Evolutionary conservation across 768 basidiomycete species (phyloP).

Genomic region (Gyrodon lividus): DNA sequence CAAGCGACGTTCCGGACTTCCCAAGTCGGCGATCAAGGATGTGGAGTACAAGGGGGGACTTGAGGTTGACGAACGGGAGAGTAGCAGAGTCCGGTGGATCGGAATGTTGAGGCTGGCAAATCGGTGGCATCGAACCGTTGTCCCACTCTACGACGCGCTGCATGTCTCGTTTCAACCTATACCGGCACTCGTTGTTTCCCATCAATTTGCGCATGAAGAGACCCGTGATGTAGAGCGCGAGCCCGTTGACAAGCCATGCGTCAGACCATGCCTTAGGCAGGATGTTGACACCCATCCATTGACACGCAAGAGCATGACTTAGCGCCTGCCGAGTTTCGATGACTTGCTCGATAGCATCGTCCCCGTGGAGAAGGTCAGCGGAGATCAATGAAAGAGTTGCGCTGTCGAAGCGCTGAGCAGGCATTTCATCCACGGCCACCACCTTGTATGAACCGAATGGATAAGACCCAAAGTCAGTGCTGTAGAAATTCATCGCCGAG

Average conservation of each 20-base stretch:
- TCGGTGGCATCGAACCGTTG: conserved; percentile 84
- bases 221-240: conserved; percentile 87
- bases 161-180: conserved; percentile 94
- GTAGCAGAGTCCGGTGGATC: conserved; percentile 82
- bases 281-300: conserved; percentile 97
- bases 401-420: conserved; percentile 77
- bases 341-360: conserved; percentile 90
- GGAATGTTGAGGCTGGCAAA: conserved; percentile 84
- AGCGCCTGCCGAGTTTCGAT: conserved; percentile 86
- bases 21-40: conserved; percentile 92
- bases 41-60: conserved; percentile 93
- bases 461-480: conserved; percentile 91
- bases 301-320: conserved; percentile 85
- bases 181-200: conserved; percentile 97
- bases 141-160: conserved; percentile 87
- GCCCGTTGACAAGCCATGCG: conserved; percentile 94
- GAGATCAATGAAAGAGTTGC: conserved; percentile 81
- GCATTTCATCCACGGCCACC: conserved; percentile 89
- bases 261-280: conserved; percentile 92
- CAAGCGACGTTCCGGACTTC: conserved; percentile 93
- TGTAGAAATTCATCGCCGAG: conserved; percentile 89
- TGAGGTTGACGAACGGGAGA: conserved; percentile 90
- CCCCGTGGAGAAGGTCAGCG: conserved; percentile 80
- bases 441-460: conserved; percentile 94
- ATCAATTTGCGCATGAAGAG: conserved; percentile 83